Conservation (phyloP, 495 filamentous ascomycete species). For the Geopyxis carbonaria region DNA sequence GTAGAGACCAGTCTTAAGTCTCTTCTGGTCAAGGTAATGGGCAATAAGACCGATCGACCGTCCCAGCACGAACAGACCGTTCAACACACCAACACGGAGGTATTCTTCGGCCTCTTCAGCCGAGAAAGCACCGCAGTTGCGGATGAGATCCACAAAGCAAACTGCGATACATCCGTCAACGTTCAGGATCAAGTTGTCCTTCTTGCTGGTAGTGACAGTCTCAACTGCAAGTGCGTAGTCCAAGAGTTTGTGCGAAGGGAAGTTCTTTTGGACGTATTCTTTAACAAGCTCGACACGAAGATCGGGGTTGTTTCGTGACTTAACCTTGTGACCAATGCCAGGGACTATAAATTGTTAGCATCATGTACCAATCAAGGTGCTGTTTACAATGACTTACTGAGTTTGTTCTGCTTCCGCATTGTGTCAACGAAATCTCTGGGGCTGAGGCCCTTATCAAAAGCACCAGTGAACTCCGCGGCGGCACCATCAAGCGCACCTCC, state of each 20-base stretch:
- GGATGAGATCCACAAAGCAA: slow-evolving; percentile 94
- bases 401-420: slow-evolving; percentile 99
- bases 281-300: slow-evolving; percentile 98
- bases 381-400: slow-evolving; percentile 49
- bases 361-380: neutral
- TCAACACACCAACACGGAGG: slow-evolving; percentile 72
- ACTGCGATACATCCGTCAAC: slow-evolving; percentile 96
- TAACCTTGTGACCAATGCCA: slow-evolving; percentile 96
- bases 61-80: slow-evolving; percentile 96
- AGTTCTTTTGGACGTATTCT: slow-evolving; percentile 93
- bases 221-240: slow-evolving; percentile 97
- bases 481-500: slow-evolving; percentile 96
- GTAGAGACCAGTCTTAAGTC: slow-evolving; percentile 92
- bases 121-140: slow-evolving; percentile 93
- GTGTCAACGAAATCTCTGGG: slow-evolving; percentile 97
- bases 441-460: slow-evolving; percentile 92
- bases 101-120: slow-evolving; percentile 70
- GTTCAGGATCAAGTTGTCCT: slow-evolving; percentile 99
- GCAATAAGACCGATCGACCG: slow-evolving; percentile 96
- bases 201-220: slow-evolving; percentile 96
- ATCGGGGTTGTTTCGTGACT: slow-evolving; percentile 99
- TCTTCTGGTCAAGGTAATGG: slow-evolving; percentile 98
- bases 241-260: slow-evolving; percentile 89
- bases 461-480: slow-evolving; percentile 95
- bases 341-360: slow-evolving; percentile 47